These are phyloP conservation scores for Phytophthora constricta DNA, from an alignment of 352 stramenopile species.

Conservation along the genomic window DNA sequence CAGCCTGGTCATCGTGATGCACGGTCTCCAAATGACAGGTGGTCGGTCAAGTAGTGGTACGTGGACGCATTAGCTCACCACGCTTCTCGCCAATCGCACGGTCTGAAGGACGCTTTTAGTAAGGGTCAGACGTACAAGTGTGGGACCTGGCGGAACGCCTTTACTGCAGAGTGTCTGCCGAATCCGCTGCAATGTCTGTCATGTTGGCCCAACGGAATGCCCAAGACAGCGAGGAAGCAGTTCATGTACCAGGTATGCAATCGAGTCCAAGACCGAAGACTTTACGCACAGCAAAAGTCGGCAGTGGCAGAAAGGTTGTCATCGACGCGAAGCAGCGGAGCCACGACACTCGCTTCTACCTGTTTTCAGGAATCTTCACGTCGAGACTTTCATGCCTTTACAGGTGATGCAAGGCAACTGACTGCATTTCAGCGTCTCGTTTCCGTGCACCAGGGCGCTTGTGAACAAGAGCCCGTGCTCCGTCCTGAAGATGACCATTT, in stretches of 20 bases:
- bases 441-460: too few relatives aligned
- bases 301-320: too few relatives aligned
- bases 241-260: neutral
- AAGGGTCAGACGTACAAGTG: neutral
- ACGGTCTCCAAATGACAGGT: neutral
- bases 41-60: neutral
- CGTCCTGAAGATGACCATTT: too few relatives aligned
- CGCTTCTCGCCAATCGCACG: neutral
- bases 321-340: too few relatives aligned
- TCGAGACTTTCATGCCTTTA: too few relatives aligned
- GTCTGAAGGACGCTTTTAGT: neutral
- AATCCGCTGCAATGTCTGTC: too few relatives aligned
- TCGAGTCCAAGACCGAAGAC: neutral
- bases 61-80: neutral
- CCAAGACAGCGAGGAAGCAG: neutral
- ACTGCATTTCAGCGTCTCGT: too few relatives aligned
- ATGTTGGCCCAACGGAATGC: neutral
- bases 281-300: neutral
- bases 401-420: too few relatives aligned
- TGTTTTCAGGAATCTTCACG: too few relatives aligned
- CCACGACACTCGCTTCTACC: too few relatives aligned
- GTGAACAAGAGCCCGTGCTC: too few relatives aligned
- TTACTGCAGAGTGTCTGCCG: neutral
- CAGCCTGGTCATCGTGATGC: neutral
- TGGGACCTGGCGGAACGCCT: neutral